Percentiles rank a stretch among this genome's conserved stretches.
Conservation (phyloP, 305 asterid species). For the Rubia occidens region DNA sequence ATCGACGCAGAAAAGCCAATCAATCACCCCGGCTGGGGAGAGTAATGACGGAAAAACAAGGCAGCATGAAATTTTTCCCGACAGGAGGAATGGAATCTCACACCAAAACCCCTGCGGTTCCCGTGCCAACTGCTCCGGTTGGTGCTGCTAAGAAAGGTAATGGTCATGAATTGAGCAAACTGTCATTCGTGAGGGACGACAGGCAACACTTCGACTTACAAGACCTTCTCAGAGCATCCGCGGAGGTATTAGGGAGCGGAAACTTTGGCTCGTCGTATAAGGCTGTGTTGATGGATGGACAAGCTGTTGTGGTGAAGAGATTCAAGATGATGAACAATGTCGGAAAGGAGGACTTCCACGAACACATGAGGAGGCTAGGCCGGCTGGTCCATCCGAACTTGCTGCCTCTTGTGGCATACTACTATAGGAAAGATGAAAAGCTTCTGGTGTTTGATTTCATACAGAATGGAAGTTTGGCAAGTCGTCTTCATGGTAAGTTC, state of each 20-base stretch:
- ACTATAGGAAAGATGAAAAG: constrained; percentile 78
- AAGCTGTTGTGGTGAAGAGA: constrained; percentile 71
- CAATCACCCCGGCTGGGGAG: constrained; percentile 27
- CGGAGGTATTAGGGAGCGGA: constrained; percentile 85
- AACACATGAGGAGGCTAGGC: constrained; percentile 80
- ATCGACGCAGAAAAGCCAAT: constrained; percentile 14
- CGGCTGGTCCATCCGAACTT: constrained; percentile 60
- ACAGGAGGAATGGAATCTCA: background rate
- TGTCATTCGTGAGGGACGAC: constrained; percentile 60
- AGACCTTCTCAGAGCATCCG: constrained; percentile 78
- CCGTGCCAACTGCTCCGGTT: background rate
- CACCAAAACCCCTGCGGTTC: background rate
- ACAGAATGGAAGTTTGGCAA: constrained; percentile 59
- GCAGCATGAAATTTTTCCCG: background rate
- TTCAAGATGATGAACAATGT: constrained; percentile 59
- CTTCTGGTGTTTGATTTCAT: constrained; percentile 55
- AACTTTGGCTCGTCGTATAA: constrained; percentile 87
- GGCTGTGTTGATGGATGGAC: constrained; percentile 71
- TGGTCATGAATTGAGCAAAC: constrained; percentile 27
- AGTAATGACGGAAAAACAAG: constrained; percentile 2
- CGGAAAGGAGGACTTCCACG: constrained; percentile 69
- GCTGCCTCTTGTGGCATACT: constrained; percentile 68
- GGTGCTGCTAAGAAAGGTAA: constrained; percentile 5
- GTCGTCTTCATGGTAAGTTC: constrained; percentile 48
- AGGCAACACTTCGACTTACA: constrained; percentile 59